Base-by-base conservation (phyloP, 2,329 filamentous ascomycete genomes). In the Dryadomyces sulphureus region DNA sequence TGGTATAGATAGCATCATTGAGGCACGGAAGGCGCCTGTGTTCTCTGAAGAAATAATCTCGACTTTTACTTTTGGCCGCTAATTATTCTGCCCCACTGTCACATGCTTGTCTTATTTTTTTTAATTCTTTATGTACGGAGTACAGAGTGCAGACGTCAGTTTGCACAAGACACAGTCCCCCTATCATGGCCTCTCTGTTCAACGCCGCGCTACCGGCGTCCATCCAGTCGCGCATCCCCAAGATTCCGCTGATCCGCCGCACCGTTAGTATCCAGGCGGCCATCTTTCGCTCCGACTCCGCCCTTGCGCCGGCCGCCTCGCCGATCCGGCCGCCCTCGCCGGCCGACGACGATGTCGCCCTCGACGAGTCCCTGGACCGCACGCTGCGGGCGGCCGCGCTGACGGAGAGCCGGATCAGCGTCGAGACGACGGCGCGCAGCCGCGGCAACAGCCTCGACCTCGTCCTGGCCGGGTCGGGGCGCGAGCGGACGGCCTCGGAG, bases 221-320 rank as follows among this genome's bases (percentile, higher is more conserved):
- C n/a, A 48, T 55, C 41, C 53, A 55, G 45, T 49, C 53, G 11
- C 50, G 52, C 21, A 52, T 55, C 17, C 49, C 53, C 16, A 47
- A 39, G 22, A 45, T 55, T 17, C 48, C 50, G 1, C 51, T 48
- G 12, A 30, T 55, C 5, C 47, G 52, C 14, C 49, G 49, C 7
- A 38, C 51, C 1, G 49, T 48, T 17, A 48, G 24, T 38, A 27
- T 49, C 21, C 49, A 47, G 43, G 30, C 42, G 9, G 32, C 44
- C 25, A 38, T 49, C 21, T 48, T 44, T 22, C 48, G 47, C 12
- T 41, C 45, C 35, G 47, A 45, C 14, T 45, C 48, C 19, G 43
- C 43, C 14, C 16, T n/a, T 12, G 20, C 36, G 20, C 5, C 17
- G 8, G 16, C 36, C 1, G 22, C n/a, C 30, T 41, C 22, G 8